Evolutionary conservation across 495 filamentous ascomycete species (phyloP).

Genomic region (Talaromyces wortmannii): DNA sequence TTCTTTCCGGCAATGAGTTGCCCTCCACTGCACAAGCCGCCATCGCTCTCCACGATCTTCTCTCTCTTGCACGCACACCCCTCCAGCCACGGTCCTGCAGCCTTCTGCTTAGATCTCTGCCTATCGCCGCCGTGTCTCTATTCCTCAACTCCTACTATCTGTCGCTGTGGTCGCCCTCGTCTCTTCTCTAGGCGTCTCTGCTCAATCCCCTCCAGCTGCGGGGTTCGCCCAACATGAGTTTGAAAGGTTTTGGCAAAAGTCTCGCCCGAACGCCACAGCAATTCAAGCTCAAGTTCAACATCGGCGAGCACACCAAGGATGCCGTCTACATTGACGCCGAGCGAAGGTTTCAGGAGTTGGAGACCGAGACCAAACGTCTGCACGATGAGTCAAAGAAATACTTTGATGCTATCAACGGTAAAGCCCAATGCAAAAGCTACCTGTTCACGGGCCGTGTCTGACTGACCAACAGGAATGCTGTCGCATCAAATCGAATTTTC

Average conservation of each 20-base stretch:
- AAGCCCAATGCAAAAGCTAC: neutral
- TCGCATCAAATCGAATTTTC: constrained; percentile 98
- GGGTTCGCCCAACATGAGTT: constrained; percentile 63
- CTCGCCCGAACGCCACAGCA: constrained; percentile 82
- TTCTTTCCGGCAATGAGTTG: neutral
- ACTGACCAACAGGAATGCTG: constrained; percentile 67
- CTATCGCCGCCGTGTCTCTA: too few species aligned
- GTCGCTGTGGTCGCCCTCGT: too few species aligned
- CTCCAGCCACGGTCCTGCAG: too few species aligned
- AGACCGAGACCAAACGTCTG: constrained; percentile 90
- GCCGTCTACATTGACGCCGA: constrained; percentile 92
- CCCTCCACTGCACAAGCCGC: too few species aligned
- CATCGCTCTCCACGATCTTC: too few species aligned
- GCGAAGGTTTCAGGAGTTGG: constrained; percentile 87
- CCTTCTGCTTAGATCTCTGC: too few species aligned
- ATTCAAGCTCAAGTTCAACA: constrained; percentile 85
- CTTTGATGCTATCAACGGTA: constrained; percentile 92
- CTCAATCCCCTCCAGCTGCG: neutral
- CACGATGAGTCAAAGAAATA: constrained; percentile 94
- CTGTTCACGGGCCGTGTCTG: constrained; percentile 5
- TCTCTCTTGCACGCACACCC: too few species aligned
- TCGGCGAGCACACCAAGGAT: constrained; percentile 91
- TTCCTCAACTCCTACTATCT: too few species aligned
- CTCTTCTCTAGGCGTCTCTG: neutral
- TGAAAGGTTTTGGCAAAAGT: constrained; percentile 91